Base-by-base conservation (phyloP, 495 filamentous ascomycete species). In the Penicillium maclennaniae region DNA sequence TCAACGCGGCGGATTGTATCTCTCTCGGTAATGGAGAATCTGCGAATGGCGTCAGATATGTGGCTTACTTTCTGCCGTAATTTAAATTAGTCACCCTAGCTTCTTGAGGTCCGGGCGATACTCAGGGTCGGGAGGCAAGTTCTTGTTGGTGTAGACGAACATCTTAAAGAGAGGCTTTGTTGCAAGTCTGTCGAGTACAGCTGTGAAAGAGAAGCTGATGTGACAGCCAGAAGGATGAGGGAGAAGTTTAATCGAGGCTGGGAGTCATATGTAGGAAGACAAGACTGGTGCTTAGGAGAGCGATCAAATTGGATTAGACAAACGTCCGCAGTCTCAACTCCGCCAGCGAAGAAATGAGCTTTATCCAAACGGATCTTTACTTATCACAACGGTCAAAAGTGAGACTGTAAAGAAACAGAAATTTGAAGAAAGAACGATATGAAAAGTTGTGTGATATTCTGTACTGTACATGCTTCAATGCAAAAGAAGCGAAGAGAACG, bases 1-100 rank as follows among this genome's bases (percentile, higher is more conserved):
- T 78, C 72, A 54, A 87, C 83, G 56, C 74, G 79, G 40, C 85
- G 80, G 56, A 95, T 83, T 61, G 89, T 83, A 59, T 91, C 87
- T 8, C 81, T 68, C 3, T 83, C 76, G 47, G 85, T 88, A 72
- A 92, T 69, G 60, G 83, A 85, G 62, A 87, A 91, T 14, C 87
- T 91, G 45, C 43, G 8, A 7, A 41, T 23, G 37, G 12, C 20
- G 36, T 15, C 3, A 25, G 23, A 27, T 16, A 23, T 6, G 16
- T 27, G 34, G 2, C 8, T 12, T 34, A 2, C 10, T 34, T 34
- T 14, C 8, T 3, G 2, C 3, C 15, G 31, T 34, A 4, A 34
- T 12, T 12, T 19, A 10, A 10, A 20, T 21, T 6, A 38, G 80
- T 54, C 74, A 91, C 88, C 89, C 91, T 16, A 96, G 77, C 43